Evolutionary conservation across 2,329 filamentous ascomycete species (phyloP).

Genomic region (Mycosphaerella sp.): DNA sequence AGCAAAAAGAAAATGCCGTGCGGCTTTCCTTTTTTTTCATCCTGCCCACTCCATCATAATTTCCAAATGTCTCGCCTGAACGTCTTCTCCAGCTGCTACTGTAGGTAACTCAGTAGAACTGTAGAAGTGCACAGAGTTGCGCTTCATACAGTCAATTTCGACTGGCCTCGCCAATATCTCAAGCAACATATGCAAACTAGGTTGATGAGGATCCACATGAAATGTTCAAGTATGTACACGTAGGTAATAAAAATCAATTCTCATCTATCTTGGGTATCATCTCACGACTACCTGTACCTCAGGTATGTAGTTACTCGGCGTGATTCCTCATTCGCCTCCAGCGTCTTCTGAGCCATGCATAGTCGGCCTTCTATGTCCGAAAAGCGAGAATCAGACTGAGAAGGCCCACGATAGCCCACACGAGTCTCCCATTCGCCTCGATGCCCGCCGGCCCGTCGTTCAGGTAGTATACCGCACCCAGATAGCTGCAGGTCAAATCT

Average conservation of each 20-base stretch:
- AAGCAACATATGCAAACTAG: too few relatives aligned
- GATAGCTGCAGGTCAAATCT: constrained; percentile 32
- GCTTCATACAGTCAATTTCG: too few relatives aligned
- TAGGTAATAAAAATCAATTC: neutral
- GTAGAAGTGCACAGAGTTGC: too few relatives aligned
- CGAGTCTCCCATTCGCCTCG: neutral
- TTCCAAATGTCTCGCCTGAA: too few relatives aligned
- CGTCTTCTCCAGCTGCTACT: too few relatives aligned
- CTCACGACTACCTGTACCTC: neutral
- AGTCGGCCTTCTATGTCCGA: neutral
- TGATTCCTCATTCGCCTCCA: neutral
- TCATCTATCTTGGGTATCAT: constrained; percentile 10
- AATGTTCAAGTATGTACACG: too few relatives aligned
- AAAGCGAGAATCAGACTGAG: neutral
- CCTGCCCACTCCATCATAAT: too few relatives aligned
- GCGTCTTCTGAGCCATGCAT: neutral
- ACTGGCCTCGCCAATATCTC: too few relatives aligned
- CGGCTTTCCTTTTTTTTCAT: too few relatives aligned
- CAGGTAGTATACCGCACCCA: constrained; percentile 33
- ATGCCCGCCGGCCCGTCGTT: constrained; percentile 18
- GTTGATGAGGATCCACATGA: too few relatives aligned
- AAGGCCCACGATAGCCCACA: neutral
- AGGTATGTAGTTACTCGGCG: neutral
- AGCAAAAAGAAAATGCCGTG: too few relatives aligned
- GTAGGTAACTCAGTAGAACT: too few relatives aligned